phyloP scores from a whole-genome alignment of 352 stramenopile genomes.

The Phytophthora pinifolia region DNA sequence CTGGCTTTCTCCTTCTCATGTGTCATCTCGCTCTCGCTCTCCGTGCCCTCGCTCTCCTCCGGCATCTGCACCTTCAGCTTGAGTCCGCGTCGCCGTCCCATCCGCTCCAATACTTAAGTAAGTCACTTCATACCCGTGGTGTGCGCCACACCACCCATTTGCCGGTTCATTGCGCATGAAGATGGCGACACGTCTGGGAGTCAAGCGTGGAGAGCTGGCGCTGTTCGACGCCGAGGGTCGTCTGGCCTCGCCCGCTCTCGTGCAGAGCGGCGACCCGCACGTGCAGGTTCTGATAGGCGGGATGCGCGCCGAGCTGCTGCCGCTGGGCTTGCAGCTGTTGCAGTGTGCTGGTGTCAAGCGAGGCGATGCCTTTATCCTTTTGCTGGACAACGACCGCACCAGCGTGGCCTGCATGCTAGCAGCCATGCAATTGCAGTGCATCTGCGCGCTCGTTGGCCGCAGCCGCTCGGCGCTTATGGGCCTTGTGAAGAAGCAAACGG shows the following conservation, averaged over 20 bases:
- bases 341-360: conserved; percentile 30
- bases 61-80: conserved; percentile 11
- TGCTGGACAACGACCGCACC: conserved; percentile 72
- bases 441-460: conserved; percentile 53
- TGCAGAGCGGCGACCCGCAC: conserved; percentile 14
- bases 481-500: conserved; percentile 56
- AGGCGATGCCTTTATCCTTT: conserved; percentile 59
- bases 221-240: conserved; percentile 41
- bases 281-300: conserved; percentile 49
- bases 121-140: background rate
- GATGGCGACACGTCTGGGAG: conserved; percentile 43
- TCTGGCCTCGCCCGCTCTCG: conserved; percentile 1
- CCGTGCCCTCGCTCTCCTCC: conserved; percentile 26
- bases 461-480: conserved; percentile 51
- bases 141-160: conserved; percentile 1
- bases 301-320: conserved; percentile 42
- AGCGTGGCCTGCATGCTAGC: conserved; percentile 74
- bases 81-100: conserved; percentile 6
- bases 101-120: no score
- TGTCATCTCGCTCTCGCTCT: conserved; percentile 23
- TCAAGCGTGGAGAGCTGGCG: conserved; percentile 61
- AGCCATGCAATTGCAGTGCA: conserved; percentile 61
- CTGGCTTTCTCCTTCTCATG: conserved; percentile 6
- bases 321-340: conserved; percentile 51
- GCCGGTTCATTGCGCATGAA: background rate